Conservation (phyloP, 345 rosid species). For the Eucalyptus melliodora region DNA sequence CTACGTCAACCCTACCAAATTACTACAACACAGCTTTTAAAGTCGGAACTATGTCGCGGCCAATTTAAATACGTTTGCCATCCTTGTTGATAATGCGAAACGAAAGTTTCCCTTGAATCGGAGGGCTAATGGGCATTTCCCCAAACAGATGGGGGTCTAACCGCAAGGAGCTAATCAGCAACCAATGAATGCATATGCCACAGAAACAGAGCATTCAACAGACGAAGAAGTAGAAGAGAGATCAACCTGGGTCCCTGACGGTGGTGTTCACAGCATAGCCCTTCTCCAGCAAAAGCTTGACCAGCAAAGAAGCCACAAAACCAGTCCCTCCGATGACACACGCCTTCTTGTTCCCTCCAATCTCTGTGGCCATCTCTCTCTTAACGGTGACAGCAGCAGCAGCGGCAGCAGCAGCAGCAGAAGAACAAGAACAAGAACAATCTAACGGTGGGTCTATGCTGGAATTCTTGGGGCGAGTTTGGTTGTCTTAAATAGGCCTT, state of each 20-base stretch:
- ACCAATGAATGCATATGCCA: not conserved
- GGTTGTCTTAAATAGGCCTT: not conserved
- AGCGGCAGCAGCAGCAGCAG: not conserved
- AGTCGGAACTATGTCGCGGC: not conserved
- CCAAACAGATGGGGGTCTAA: not conserved
- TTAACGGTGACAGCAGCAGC: not conserved
- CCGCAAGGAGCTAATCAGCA: not conserved
- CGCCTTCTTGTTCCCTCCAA: slow-evolving; percentile 22
- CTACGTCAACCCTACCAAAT: not conserved
- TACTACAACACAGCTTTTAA: not conserved
- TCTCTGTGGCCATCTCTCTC: slow-evolving; percentile 8
- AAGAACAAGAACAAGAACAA: not conserved
- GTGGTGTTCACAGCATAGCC: slow-evolving; percentile 82
- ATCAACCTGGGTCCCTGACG: slow-evolving; percentile 63
- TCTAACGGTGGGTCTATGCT: not conserved
- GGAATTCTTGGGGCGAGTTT: not conserved
- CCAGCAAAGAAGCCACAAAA: slow-evolving; percentile 58
- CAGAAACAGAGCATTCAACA: not conserved
- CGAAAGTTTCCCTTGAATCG: not conserved
- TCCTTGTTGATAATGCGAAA: not conserved
- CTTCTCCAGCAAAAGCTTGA: slow-evolving; percentile 58
- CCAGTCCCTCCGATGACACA: slow-evolving; percentile 87
- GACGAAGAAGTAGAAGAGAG: not conserved
- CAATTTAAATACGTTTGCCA: not conserved
- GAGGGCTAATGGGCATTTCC: not conserved